Evolutionary conservation across 441 rosid species (phyloP).

Genomic region (Jatropha podagrica): DNA sequence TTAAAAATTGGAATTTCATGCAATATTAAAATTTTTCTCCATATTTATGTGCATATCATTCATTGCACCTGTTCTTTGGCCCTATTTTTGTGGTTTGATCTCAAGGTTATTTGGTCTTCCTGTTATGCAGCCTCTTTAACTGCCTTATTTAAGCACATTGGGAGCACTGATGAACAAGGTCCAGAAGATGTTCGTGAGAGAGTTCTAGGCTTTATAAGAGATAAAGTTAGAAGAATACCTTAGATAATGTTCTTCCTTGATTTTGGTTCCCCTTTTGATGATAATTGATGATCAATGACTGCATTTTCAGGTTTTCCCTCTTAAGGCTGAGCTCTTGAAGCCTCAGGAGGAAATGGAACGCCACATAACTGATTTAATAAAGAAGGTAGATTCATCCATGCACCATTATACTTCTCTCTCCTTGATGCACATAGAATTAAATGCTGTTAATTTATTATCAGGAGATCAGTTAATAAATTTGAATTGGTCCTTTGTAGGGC

Average conservation of each 20-base stretch:
- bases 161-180: conserved; percentile 67
- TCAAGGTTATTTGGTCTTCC: conserved; percentile 13
- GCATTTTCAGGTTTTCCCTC: conserved; percentile 72
- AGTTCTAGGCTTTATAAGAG: conserved; percentile 78
- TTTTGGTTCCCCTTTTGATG: conserved; percentile 2
- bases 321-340: conserved; percentile 81
- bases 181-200: conserved; percentile 83
- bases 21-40: neutral
- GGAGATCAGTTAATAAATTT: conserved; percentile 19
- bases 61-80: neutral
- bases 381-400: conserved; percentile 50
- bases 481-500: conserved; percentile 53
- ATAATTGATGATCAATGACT: conserved; percentile 14
- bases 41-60: neutral
- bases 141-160: conserved; percentile 82
- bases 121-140: conserved; percentile 68
- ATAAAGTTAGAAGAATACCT: conserved; percentile 56
- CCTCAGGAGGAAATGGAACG: conserved; percentile 98
- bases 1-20: neutral
- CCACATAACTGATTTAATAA: conserved; percentile 83
- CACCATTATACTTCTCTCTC: neutral
- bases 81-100: conserved; percentile 6
- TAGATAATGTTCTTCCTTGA: neutral
- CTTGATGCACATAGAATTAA: neutral
- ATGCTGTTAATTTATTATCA: neutral